Evolutionary conservation across 148 eudicot species (phyloP), one percentile per base, ranked within the genome.

Genomic region (Bassia scoparia): DNA sequence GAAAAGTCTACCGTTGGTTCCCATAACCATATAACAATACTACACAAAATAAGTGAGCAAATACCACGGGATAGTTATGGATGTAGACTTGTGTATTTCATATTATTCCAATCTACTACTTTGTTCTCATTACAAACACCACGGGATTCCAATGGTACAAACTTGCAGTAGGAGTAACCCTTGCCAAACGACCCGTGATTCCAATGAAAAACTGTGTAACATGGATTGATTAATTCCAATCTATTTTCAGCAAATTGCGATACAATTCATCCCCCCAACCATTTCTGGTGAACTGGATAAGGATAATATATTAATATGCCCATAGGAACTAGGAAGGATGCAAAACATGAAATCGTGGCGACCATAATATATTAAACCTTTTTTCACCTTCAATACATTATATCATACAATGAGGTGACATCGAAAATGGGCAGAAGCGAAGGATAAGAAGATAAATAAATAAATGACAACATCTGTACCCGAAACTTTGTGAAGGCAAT

Each of bases 351-450:
- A 27, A 5, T 58, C 56, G 7, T 52, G 17, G n/a, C 24, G 58
- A 61, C 55, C 41, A 34, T 54, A 26, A 67, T 50, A 50, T 48
- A 44, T 41, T 50, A n/a, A 69, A 33, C 71, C 52, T 26, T 26
- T 62, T 49, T 52, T 67, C 71, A 74, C 76, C 75, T 38, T 75
- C 67, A 70, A 69, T 77, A 63, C 53, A 65, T 76, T 68, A 76
- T 70, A 69, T 76, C 69, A 71, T 71, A 71, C 76, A 77, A 77
- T 33, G 44, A 76, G 70, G 66, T 63, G 70, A 53, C 17, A 18
- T 29, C 43, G 13, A 41, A 58, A 62, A 59, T 66, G 48, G 23
- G 23, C 9, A 68, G 18, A 69, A 11, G 33, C 41, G n/a, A 68
- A 60, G 54, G 29, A 17, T 31, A 37, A 14, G 26, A 70, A 37